These are phyloP conservation scores for Rubia occidens DNA, from an alignment of 305 asterid genomes.

Conservation along the genomic window DNA sequence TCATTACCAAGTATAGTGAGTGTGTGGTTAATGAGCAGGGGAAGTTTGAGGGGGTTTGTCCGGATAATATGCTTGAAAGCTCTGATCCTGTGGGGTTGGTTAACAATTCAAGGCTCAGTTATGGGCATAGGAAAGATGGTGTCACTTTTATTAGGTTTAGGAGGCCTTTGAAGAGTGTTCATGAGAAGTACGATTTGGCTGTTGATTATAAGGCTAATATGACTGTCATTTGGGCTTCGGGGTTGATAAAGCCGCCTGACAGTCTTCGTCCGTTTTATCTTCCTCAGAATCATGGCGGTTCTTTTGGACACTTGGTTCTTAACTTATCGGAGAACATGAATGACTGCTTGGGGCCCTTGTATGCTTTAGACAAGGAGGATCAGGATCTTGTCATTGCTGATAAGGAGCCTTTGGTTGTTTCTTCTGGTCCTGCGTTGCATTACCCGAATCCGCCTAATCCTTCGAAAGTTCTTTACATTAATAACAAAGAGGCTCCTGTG, in stretches of 20 bases:
- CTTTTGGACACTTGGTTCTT: constrained; percentile 63
- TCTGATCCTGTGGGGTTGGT: constrained; percentile 36
- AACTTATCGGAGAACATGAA: constrained; percentile 56
- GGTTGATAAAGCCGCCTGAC: constrained; percentile 85
- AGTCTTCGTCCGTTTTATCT: constrained; percentile 77
- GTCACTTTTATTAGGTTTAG: constrained; percentile 77
- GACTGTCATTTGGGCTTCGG: constrained; percentile 91
- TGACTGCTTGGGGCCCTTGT: constrained; percentile 88
- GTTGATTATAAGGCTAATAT: constrained; percentile 46
- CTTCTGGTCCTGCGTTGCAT: constrained; percentile 67
- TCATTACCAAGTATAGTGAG: constrained; percentile 65
- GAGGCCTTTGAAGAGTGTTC: constrained; percentile 54
- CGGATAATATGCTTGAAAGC: constrained; percentile 51
- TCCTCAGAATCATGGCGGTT: constrained; percentile 90
- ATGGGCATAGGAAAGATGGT: constrained; percentile 90
- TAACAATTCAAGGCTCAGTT: constrained; percentile 54
- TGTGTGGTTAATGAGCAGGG: constrained; percentile 60
- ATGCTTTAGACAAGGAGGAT: constrained; percentile 88
- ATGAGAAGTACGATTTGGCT: constrained; percentile 45
- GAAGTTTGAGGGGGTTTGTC: constrained; percentile 72
- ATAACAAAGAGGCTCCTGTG: constrained; percentile 90
- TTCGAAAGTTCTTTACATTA: constrained; percentile 69
- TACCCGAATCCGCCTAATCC: constrained; percentile 97
- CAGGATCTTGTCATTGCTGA: constrained; percentile 94
- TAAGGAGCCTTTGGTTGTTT: constrained; percentile 69